Percentiles rank a stretch among this genome's conserved stretches.
These are phyloP conservation scores for Dipodascus geniculatus DNA, from an alignment of 805 yeast genomes.

Conservation along the genomic window DNA sequence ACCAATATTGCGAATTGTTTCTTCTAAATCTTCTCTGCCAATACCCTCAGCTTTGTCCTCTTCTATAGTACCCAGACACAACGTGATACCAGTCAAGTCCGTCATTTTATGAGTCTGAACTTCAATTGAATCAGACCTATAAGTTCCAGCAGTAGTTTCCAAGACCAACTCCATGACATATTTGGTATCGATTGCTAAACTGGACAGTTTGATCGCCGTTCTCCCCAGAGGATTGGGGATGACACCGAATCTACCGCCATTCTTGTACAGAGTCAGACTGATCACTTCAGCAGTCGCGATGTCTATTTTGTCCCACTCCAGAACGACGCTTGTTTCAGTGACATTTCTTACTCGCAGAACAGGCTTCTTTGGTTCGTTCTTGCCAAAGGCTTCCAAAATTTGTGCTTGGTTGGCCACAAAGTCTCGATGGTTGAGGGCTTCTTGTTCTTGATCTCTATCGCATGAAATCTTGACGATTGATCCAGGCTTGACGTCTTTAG, in stretches of 20 bases:
- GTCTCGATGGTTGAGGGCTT: conserved; percentile 41
- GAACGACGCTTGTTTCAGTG: conserved; percentile 89
- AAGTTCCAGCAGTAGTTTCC: conserved; percentile 85
- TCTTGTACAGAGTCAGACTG: conserved; percentile 66
- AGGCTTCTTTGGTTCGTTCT: conserved; percentile 60
- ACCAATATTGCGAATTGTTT: conserved; percentile 57
- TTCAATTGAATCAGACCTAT: conserved; percentile 50
- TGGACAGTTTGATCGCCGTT: conserved; percentile 78
- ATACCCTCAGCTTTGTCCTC: conserved; percentile 27
- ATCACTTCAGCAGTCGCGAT: conserved; percentile 74
- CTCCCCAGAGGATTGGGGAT: conserved; percentile 75
- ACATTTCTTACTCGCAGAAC: conserved; percentile 57
- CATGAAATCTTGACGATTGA: conserved; percentile 80
- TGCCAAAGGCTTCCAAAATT: conserved; percentile 63
- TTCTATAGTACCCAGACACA: conserved; percentile 69
- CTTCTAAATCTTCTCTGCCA: conserved; percentile 44
- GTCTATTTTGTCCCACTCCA: conserved; percentile 85
- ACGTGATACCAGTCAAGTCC: conserved; percentile 83
- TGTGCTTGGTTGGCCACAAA: conserved; percentile 63
- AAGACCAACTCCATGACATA: conserved; percentile 71
- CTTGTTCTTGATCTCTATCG: conserved; percentile 62
- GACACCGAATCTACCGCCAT: conserved; percentile 52
- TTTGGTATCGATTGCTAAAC: conserved; percentile 75
- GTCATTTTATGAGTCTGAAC: conserved; percentile 93
- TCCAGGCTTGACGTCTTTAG: conserved; percentile 85